Percentiles rank a stretch among this genome's conserved stretches.
Evolutionary conservation across 345 rosid genomes (phyloP).

Genomic region (Murraya koenigii): DNA sequence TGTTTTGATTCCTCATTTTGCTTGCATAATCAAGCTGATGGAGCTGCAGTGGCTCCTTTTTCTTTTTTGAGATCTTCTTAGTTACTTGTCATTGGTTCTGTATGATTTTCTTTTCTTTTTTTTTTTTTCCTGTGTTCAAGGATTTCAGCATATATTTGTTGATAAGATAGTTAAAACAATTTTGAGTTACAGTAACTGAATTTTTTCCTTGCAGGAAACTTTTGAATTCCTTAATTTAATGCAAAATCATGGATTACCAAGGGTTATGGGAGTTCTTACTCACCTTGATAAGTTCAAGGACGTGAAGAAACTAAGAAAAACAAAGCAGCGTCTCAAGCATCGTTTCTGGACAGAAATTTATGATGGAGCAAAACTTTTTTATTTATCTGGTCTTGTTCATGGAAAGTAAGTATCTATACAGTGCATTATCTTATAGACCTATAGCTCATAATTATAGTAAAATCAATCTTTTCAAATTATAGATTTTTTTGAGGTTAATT

Average conservation of each 20-base stretch:
- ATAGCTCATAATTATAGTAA: not conserved
- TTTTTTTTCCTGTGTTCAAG: not conserved
- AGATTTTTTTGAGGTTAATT: not conserved
- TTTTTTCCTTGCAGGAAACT: constrained; percentile 60
- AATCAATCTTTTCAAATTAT: not conserved
- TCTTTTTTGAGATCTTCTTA: not conserved
- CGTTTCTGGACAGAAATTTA: constrained; percentile 96
- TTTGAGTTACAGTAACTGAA: not conserved
- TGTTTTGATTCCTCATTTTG: not conserved
- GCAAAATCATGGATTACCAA: constrained; percentile 95
- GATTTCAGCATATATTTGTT: not conserved
- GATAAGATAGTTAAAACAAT: not conserved
- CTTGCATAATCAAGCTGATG: not conserved
- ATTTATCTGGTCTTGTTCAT: constrained; percentile 83
- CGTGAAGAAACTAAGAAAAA: constrained; percentile 82
- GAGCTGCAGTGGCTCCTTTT: not conserved
- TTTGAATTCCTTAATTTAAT: constrained; percentile 94
- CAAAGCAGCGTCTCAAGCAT: constrained; percentile 86
- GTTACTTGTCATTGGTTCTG: not conserved
- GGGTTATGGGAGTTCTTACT: constrained; percentile 94
- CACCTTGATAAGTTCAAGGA: constrained; percentile 94
- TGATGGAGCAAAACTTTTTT: constrained; percentile 86
- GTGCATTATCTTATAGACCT: not conserved
- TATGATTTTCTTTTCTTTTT: not conserved
- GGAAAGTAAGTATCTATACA: constrained; percentile 63